These are phyloP conservation scores for Brettanomyces naardenensis DNA, from an alignment of 805 yeast genomes.

Conservation along the genomic window DNA sequence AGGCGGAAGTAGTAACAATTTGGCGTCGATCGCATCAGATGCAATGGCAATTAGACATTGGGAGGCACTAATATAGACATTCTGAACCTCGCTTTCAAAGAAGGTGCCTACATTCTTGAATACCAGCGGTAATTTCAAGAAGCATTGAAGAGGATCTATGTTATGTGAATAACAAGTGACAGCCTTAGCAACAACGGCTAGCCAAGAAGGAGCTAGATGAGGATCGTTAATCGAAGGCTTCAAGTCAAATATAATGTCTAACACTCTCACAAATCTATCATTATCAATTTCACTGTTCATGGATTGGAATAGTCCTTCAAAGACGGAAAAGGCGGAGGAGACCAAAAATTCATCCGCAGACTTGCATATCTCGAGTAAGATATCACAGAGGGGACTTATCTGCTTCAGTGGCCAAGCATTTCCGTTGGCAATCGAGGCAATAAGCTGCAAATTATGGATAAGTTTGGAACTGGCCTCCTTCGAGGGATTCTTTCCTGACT, in stretches of 20 bases:
- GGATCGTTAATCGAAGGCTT: slow-evolving; percentile 78
- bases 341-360: slow-evolving; percentile 80
- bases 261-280: slow-evolving; percentile 54
- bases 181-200: slow-evolving; percentile 88
- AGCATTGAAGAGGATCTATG: slow-evolving; percentile 42
- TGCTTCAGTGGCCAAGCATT: slow-evolving; percentile 76
- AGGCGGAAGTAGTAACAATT: slow-evolving; percentile 46
- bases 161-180: slow-evolving; percentile 41
- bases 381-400: slow-evolving; percentile 68
- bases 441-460: slow-evolving; percentile 72
- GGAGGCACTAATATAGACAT: slow-evolving; percentile 66
- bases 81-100: slow-evolving; percentile 57
- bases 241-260: slow-evolving; percentile 67
- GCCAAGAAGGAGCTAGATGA: slow-evolving; percentile 89
- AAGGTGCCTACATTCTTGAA: slow-evolving; percentile 53
- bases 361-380: slow-evolving; percentile 65
- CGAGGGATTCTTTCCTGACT: slow-evolving; percentile 23
- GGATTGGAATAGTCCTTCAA: slow-evolving; percentile 69
- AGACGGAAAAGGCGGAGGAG: slow-evolving; percentile 75
- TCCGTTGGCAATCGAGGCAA: slow-evolving; percentile 61
- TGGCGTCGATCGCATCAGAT: slow-evolving; percentile 58
- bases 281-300: slow-evolving; percentile 46
- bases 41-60: slow-evolving; percentile 80
- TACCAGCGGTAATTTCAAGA: slow-evolving; percentile 49
- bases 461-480: slow-evolving; percentile 49